phyloP scores from a whole-genome alignment of 1,284 basidiomycete genomes.

The Ganoderma leucocontextum region DNA sequence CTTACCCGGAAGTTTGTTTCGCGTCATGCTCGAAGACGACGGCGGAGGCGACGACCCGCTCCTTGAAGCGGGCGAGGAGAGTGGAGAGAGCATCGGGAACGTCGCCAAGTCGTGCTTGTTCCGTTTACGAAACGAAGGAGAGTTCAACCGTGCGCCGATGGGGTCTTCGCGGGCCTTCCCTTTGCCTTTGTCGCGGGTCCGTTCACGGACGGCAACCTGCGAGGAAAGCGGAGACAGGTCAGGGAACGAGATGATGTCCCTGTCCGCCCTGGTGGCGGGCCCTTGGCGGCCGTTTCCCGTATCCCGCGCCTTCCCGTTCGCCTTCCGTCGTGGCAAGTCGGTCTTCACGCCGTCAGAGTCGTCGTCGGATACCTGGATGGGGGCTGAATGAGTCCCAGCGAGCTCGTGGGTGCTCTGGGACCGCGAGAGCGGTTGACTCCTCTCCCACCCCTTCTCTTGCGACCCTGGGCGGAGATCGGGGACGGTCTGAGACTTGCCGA shows the following conservation, averaged over 20 bases:
- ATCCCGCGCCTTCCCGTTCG: not conserved
- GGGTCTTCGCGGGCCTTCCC: constrained; percentile 12
- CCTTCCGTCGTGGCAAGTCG: constrained; percentile 8
- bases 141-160: constrained; percentile 18
- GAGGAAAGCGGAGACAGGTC: constrained; percentile 6
- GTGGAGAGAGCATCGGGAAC: constrained; percentile 29
- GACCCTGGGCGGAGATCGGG: constrained; percentile 18
- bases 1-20: constrained; percentile 5
- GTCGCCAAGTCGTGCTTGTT: not conserved
- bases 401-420: constrained; percentile 15
- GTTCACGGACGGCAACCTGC: not conserved
- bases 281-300: constrained; percentile 7
- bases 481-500: constrained; percentile 22
- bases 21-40: not conserved
- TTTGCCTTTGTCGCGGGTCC: constrained; percentile 7
- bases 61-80: constrained; percentile 25
- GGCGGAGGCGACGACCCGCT: constrained; percentile 16
- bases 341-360: not conserved
- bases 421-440: constrained; percentile 19
- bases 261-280: not conserved
- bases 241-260: constrained; percentile 18
- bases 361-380: constrained; percentile 18
- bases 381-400: not conserved
- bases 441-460: constrained; percentile 14
- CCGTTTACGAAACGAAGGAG: constrained; percentile 6